Percentiles rank a stretch among this genome's conserved stretches.
Conservation (phyloP, 2,329 filamentous ascomycete species). For the Sphaerulina populicola region DNA sequence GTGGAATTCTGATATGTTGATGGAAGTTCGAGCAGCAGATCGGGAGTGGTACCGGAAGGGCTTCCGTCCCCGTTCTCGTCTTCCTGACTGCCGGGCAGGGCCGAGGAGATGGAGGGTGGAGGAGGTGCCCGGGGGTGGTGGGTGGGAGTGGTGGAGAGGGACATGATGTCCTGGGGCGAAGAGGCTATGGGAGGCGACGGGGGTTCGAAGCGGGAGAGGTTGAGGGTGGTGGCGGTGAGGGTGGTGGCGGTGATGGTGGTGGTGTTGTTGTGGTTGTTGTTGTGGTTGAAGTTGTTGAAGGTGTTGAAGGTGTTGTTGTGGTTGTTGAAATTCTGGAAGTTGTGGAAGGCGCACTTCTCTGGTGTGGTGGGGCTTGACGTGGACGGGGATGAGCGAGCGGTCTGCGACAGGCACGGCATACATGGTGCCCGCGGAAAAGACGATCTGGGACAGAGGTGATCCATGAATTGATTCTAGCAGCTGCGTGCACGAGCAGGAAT, state of each 20-base stretch:
- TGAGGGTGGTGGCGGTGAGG: not conserved
- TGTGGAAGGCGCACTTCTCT: not conserved
- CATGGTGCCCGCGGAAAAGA: conserved; percentile 27
- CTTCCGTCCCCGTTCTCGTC: not conserved
- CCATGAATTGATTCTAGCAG: conserved; percentile 18
- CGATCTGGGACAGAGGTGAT: conserved; percentile 28
- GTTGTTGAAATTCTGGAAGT: no score
- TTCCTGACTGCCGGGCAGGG: no score
- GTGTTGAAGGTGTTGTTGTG: no score
- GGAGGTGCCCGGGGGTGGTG: no score
- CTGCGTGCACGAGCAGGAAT: not conserved
- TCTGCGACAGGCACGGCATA: conserved; percentile 27
- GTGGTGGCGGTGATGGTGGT: not conserved
- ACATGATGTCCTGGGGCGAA: conserved; percentile 10
- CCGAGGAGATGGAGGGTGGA: no score
- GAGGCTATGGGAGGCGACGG: conserved; percentile 16
- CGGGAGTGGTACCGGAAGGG: conserved; percentile 3
- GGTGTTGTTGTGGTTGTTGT: not conserved
- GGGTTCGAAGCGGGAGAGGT: conserved; percentile 17
- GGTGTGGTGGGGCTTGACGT: not conserved
- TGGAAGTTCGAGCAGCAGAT: conserved; percentile 9
- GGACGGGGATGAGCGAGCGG: conserved; percentile 7
- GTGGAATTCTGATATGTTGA: conserved; percentile 7
- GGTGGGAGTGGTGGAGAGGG: not conserved
- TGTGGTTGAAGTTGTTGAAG: no score